A percentile compares a stretch with the other conserved stretches of the same genome.
Evolutionary conservation across 495 filamentous ascomycete species (phyloP).

Genomic region (Talaromyces thailandensis): DNA sequence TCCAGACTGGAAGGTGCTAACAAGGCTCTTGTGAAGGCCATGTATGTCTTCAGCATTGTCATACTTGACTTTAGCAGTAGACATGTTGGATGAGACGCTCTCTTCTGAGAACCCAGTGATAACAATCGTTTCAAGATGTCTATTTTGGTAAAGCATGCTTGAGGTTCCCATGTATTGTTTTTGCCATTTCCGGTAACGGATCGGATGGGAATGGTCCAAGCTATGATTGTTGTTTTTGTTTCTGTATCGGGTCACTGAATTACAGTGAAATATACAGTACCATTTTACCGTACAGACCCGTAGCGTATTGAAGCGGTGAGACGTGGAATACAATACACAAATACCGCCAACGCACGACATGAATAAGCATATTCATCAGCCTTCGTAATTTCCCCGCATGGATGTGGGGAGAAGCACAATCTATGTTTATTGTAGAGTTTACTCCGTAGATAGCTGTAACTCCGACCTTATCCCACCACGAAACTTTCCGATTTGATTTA

Average conservation of each 20-base stretch:
- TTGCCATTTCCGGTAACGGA: neutral
- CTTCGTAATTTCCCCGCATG: neutral
- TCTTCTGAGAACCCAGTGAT: neutral
- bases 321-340: neutral
- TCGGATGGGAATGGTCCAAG: neutral
- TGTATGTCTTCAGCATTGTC: slow-evolving; percentile 8
- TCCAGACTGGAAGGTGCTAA: slow-evolving; percentile 20
- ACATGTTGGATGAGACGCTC: neutral
- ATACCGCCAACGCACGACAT: neutral
- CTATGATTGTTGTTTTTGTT: neutral
- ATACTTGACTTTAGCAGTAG: slow-evolving; percentile 2
- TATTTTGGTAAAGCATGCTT: neutral
- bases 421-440: neutral
- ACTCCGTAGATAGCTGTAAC: neutral
- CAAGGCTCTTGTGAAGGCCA: slow-evolving; percentile 15
- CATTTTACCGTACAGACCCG: neutral
- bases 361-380: neutral
- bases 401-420: neutral
- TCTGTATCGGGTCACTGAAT: neutral
- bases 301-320: neutral
- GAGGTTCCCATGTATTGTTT: neutral
- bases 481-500: neutral
- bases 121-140: neutral
- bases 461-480: neutral
- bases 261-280: neutral